These are phyloP conservation scores for Kodamaea fungicola DNA, from an alignment of 1,139 yeast species.

Conservation along the genomic window DNA sequence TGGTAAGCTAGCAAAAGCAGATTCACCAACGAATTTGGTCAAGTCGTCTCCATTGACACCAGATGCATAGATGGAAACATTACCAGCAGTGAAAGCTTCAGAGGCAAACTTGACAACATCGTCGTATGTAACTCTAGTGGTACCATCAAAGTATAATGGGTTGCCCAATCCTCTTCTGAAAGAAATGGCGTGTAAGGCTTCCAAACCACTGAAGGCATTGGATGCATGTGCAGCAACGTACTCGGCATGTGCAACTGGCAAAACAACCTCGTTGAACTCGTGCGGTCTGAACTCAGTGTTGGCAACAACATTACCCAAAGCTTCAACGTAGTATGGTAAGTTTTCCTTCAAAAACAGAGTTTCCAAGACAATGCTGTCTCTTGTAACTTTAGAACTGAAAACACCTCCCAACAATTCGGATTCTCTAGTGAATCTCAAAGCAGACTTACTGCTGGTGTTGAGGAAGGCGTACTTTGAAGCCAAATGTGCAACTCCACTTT, in stretches of 20 bases:
- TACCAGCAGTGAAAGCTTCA: conserved; percentile 65
- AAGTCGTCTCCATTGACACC: conserved; percentile 78
- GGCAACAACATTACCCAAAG: conserved; percentile 73
- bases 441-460: conserved; percentile 80
- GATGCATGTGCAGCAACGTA: conserved; percentile 44
- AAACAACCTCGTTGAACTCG: conserved; percentile 77
- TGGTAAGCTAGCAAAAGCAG: conserved; percentile 59
- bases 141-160: conserved; percentile 73
- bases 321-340: conserved; percentile 88
- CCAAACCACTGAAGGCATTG: conserved; percentile 64
- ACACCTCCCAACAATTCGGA: conserved; percentile 90
- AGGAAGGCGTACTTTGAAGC: conserved; percentile 82
- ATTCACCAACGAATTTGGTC: conserved; percentile 60
- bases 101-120: conserved; percentile 68
- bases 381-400: conserved; percentile 65
- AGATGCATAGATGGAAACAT: conserved; percentile 67
- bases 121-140: conserved; percentile 54
- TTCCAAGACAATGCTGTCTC: conserved; percentile 79
- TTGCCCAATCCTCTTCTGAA: conserved; percentile 90
- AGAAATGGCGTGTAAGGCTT: conserved; percentile 74
- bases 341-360: conserved; percentile 84
- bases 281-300: conserved; percentile 76
- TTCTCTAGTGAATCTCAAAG: conserved; percentile 91
- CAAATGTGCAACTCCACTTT: conserved; percentile 84
- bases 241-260: conserved; percentile 72